phyloP scores from a whole-genome alignment of 116 monocot genomes.

The Iris pallida region DNA sequence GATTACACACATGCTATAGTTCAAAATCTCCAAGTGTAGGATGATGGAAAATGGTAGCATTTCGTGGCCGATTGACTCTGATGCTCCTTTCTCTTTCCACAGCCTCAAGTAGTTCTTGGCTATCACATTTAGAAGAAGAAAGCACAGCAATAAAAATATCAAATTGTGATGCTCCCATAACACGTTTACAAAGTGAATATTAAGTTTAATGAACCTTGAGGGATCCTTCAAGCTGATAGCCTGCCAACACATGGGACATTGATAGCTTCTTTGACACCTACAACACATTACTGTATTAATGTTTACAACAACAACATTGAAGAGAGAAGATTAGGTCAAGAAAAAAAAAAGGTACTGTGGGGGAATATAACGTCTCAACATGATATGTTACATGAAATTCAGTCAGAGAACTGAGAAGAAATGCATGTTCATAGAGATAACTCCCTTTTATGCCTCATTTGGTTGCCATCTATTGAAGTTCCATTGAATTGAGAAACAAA shows the following conservation, averaged over 20 bases:
- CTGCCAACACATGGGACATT: conserved; percentile 98
- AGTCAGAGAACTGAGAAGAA: too few species aligned
- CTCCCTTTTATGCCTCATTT: too few species aligned
- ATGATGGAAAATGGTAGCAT: conserved; percentile 57
- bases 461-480: too few species aligned
- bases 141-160: not conserved
- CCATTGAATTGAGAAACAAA: too few species aligned
- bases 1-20: conserved; percentile 52
- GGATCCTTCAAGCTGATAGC: conserved; percentile 85
- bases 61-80: conserved; percentile 34
- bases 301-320: too few species aligned
- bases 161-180: not conserved
- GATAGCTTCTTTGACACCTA: conserved; percentile 97
- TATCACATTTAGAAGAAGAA: conserved; percentile 20
- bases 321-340: too few species aligned
- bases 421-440: too few species aligned
- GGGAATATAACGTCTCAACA: too few species aligned
- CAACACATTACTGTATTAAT: not conserved
- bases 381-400: too few species aligned
- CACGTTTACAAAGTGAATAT: not conserved
- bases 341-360: too few species aligned
- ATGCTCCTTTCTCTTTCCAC: conserved; percentile 71
- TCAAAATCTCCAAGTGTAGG: conserved; percentile 75
- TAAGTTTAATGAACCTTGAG: conserved; percentile 42
- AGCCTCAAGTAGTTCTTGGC: conserved; percentile 83